Base-by-base conservation (phyloP, 2,329 filamentous ascomycete genomes). In the Cladosporium sp. region DNA sequence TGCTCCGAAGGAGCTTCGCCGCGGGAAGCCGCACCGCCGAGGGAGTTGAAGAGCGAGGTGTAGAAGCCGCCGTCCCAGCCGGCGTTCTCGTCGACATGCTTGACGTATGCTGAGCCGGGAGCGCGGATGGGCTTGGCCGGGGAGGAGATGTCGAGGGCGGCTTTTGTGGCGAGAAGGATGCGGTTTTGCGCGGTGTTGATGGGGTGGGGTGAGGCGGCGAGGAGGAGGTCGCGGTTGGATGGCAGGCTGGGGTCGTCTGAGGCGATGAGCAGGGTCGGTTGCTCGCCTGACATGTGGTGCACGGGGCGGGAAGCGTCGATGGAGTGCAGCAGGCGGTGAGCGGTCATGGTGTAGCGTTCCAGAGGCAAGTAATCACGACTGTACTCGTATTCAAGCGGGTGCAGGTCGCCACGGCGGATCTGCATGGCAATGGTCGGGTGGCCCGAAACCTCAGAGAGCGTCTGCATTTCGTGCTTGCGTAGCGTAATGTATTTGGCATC, bases 61-160 rank as follows among this genome's bases (percentile, higher is more conserved):
- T 90, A 96, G 81, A 96, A 96, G 1, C 92, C 92, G 21, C 92
- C 92, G 76, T 96, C 92, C 92, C 92, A 96, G 33, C 92, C 92
- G 49, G 91, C 88, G 1, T 88, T 86, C 74, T 93, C 89, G 66
- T 93, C 91, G 40, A 91, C 84, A 75, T 91, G 91, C 71, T 85
- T 86, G 69, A 84, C 84, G 74, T 90, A 86, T 7, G 84, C 80
- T 12, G 80, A 78, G 28, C 78, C 78, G 67, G 86, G 79, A 3
- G 78, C 75, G 11, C 73, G 73, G 10, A 73, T 44, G 5, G 71
- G 68, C 5, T 66, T 57, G 29, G 71, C 69, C 1, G 75, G 75
- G 1, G 72, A 70, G 5, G 69, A 66, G 52, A 76, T 78, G 68
- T 81, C 78, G 58, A 85, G 78, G n/a, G 78, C 75, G 12, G 76